Base-by-base conservation (phyloP, 2,329 filamentous ascomycete genomes). In the Lasiodiplodia citricola region DNA sequence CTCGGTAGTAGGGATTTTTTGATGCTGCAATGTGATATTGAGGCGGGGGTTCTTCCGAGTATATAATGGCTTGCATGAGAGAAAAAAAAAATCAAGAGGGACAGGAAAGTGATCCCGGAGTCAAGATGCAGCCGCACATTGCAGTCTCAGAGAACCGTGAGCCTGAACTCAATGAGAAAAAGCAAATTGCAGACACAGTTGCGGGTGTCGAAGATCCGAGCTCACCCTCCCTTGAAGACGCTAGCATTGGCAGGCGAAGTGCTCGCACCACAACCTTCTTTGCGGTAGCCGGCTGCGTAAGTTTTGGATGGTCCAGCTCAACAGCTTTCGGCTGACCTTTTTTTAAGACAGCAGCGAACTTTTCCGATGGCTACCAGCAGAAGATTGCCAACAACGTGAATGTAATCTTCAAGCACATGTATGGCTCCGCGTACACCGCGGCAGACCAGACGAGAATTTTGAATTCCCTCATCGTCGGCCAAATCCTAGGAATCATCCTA, bases 381-480 rank as follows among this genome's bases (percentile, higher is more conserved):
- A 6, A 64, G 60, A 64, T 64, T 18, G 47, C 60, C 3, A 51
- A 18, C 28, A 64, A 52, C 18, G 60, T 51, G 8, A 52, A 64
- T n/a, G 31, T 64, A 10, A 64, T 64, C 18, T 54, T 64, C n/a
- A 64, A 64, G n/a, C 60, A 64, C 23, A 47, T 64, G 28, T 54
- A 51, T 11, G 50, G 60, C 11, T 64, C 60, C 10, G 57, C 57
- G 2, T 64, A 64, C 50, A 64, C 28, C 28, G 31, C 60, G 6
- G 60, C 60, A n/a, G 44, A 54, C n/a, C 60, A 64, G 16, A 64
- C 60, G 28, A 10, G 60, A 31, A 54, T 64, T 6, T 64, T 38
- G 69, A 79, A 79, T 35, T 73, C 76, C 1, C 71, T 80, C 2
- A 74, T 80, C 23, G 72, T 79, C 2, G 77, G 77, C 1, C 73